A percentile compares a stretch with the other conserved stretches of the same genome.
Evolutionary conservation across 225 moss, liverwort and hornwort species (phyloP).

Genomic region (Pseudisothecium myosuroides): DNA sequence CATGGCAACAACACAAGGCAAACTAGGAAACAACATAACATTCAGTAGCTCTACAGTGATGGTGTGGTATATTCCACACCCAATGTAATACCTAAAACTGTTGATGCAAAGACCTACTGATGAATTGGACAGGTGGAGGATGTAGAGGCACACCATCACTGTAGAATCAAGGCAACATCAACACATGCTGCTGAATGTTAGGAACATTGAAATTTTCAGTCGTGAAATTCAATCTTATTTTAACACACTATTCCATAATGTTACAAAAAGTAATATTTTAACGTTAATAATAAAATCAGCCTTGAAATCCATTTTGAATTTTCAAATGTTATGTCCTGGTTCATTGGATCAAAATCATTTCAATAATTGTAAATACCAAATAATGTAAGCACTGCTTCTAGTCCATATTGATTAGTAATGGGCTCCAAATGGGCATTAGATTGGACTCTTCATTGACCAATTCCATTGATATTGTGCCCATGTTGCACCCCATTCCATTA

Average conservation of each 20-base stretch:
- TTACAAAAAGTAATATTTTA: background rate
- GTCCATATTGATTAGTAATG: background rate
- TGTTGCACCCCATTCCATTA: background rate
- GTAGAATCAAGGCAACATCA: no score
- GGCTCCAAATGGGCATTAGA: background rate
- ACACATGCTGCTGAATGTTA: no score
- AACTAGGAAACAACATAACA: no score
- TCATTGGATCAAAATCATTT: background rate
- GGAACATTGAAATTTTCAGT: background rate
- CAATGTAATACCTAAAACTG: no score
- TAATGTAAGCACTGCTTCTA: background rate
- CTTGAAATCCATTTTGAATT: background rate
- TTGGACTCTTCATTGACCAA: background rate
- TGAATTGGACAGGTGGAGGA: no score
- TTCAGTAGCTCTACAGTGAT: no score
- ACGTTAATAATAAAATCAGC: background rate
- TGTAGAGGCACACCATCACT: no score
- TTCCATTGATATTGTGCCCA: background rate
- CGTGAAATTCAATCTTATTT: background rate
- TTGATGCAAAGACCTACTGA: no score
- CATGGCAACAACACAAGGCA: no score
- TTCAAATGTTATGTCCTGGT: background rate
- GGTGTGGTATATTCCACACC: no score
- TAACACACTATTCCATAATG: background rate
- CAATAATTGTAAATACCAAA: background rate